Conservation (phyloP, 1,284 basidiomycete genomes). For the Waitea zeae region DNA sequence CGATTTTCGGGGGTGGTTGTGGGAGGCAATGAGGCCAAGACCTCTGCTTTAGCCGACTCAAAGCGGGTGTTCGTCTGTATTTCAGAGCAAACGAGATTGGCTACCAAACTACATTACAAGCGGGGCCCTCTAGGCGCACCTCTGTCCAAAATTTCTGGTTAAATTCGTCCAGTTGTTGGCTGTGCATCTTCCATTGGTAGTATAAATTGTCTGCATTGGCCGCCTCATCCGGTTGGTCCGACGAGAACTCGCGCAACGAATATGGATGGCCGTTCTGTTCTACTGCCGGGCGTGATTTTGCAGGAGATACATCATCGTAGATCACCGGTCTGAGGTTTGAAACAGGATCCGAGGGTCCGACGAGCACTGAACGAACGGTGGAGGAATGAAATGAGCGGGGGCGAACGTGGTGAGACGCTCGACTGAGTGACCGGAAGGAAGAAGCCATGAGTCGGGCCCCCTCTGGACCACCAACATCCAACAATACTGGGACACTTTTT, state of each 20-base stretch:
- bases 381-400: too few relatives aligned
- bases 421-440: too few relatives aligned
- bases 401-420: too few relatives aligned
- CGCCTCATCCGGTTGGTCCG: conserved; percentile 10
- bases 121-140: conserved; percentile 24
- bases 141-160: conserved; percentile 65
- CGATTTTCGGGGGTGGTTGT: conserved; percentile 29
- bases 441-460: too few relatives aligned
- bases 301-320: conserved; percentile 35
- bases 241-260: conserved; percentile 48
- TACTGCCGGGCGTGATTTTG: conserved; percentile 10
- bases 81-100: not conserved
- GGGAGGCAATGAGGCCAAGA: conserved; percentile 37
- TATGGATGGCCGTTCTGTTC: conserved; percentile 36
- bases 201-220: conserved; percentile 23
- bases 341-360: conserved; percentile 56
- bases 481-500: too few relatives aligned
- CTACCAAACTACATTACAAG: conserved; percentile 1
- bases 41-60: conserved; percentile 38
- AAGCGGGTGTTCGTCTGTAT: conserved; percentile 57
- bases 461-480: too few relatives aligned
- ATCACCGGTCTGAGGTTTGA: conserved; percentile 65
- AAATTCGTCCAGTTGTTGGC: conserved; percentile 50
- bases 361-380: too few relatives aligned
- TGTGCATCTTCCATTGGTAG: conserved; percentile 49